Evolutionary conservation across 257 asterid genomes (phyloP).

Genomic region (Lantana camara): DNA sequence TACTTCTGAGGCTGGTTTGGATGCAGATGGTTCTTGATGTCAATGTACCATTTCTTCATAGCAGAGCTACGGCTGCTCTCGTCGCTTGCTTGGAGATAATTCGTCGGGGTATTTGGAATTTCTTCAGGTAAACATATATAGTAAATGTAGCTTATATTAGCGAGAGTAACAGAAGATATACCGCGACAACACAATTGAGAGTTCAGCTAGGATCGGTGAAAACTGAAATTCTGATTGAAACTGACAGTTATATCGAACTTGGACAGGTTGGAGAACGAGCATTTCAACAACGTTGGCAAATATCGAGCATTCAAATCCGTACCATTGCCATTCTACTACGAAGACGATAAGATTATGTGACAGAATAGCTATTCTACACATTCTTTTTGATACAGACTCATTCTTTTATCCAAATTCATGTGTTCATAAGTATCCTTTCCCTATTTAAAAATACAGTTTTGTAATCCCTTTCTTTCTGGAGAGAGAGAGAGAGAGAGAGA

Average conservation of each 20-base stretch:
- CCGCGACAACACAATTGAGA: no score
- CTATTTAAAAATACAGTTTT: no score
- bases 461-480: no score
- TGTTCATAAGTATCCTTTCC: no score
- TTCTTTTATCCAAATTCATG: no score
- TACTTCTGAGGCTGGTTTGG: slow-evolving; percentile 79
- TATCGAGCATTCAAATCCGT: slow-evolving; percentile 65
- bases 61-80: slow-evolving; percentile 49
- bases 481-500: no score
- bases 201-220: no score
- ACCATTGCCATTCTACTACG: slow-evolving; percentile 78
- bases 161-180: no score
- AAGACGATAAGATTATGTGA: slow-evolving; percentile 41
- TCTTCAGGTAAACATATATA: slow-evolving; percentile 87
- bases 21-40: slow-evolving; percentile 73
- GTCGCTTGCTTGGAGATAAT: slow-evolving; percentile 75
- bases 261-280: slow-evolving; percentile 80
- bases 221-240: no score
- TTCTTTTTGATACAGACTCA: no score
- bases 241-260: neutral
- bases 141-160: no score
- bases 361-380: no score
- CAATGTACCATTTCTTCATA: slow-evolving; percentile 58
- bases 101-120: slow-evolving; percentile 90
- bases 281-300: slow-evolving; percentile 69